Percentiles rank a stretch among this genome's conserved stretches.
Evolutionary conservation across 805 yeast species (phyloP).

Genomic region (Ogataea angusta): DNA sequence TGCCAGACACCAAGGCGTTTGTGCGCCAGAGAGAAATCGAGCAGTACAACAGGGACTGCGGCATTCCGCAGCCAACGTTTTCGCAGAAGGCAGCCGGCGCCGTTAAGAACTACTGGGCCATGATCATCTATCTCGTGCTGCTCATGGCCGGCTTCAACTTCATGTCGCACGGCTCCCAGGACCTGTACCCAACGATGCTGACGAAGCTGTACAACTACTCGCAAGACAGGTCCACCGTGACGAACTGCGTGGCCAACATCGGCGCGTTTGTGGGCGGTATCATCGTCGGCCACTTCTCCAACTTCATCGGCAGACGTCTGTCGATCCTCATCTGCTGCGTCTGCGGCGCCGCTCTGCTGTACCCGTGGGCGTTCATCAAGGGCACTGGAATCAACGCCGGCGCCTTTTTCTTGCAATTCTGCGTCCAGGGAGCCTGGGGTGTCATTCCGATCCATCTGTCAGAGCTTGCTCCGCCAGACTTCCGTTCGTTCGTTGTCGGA

Average conservation of each 20-base stretch:
- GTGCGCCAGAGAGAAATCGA: constrained; percentile 38
- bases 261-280: constrained; percentile 61
- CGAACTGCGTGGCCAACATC: constrained; percentile 53
- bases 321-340: constrained; percentile 50
- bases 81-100: constrained; percentile 35
- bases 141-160: constrained; percentile 64
- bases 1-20: constrained; percentile 56
- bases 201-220: constrained; percentile 43
- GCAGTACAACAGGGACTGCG: constrained; percentile 30
- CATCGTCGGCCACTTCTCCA: constrained; percentile 51
- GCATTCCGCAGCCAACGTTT: constrained; percentile 33
- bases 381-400: constrained; percentile 52
- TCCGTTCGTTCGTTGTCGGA: constrained; percentile 62
- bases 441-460: constrained; percentile 60
- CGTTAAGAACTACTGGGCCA: constrained; percentile 52
- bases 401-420: constrained; percentile 58
- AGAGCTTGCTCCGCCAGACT: constrained; percentile 60
- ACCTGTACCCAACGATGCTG: constrained; percentile 55
- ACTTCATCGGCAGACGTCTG: constrained; percentile 54
- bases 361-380: constrained; percentile 57
- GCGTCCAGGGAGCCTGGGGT: constrained; percentile 72
- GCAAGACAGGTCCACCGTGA: constrained; percentile 46
- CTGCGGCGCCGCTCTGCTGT: constrained; percentile 57
- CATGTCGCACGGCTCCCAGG: constrained; percentile 63
- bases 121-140: constrained; percentile 52